Conservation (phyloP, 306 rosid species). For the Vigna trinervia region DNA sequence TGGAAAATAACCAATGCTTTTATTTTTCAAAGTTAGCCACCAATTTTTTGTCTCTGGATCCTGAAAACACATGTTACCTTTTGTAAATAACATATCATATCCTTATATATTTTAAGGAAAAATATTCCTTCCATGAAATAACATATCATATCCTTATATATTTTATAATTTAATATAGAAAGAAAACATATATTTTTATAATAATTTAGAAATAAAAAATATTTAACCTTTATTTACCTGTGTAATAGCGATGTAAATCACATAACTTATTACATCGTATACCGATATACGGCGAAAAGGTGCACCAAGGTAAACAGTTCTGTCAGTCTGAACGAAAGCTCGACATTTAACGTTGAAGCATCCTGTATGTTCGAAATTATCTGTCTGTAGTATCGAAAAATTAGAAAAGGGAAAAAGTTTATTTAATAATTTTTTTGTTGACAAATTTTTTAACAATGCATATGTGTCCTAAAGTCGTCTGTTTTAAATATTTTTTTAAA, state of each 20-base stretch:
- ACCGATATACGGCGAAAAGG: fast-evolving
- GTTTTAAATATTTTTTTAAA: too few relatives aligned
- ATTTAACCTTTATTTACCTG: background rate
- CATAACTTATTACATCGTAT: background rate
- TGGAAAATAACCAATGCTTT: background rate
- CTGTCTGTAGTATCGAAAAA: background rate
- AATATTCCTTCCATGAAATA: too few relatives aligned
- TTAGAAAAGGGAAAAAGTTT: too few relatives aligned
- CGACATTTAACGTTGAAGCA: background rate
- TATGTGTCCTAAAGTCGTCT: too few relatives aligned
- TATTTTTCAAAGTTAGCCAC: background rate
- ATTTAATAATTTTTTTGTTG: too few relatives aligned
- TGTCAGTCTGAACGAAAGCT: background rate
- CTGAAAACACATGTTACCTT: background rate
- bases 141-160: too few relatives aligned
- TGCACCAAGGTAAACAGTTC: background rate
- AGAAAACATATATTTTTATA: too few relatives aligned
- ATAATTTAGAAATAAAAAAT: too few relatives aligned
- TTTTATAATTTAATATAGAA: too few relatives aligned
- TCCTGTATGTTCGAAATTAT: background rate
- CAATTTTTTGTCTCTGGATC: background rate
- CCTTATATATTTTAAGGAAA: too few relatives aligned
- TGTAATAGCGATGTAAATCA: background rate
- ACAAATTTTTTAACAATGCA: too few relatives aligned
- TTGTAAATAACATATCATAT: too few relatives aligned